Evolutionary conservation across 2,329 filamentous ascomycete species (phyloP).

Genomic region (Penicillium oxalicum): DNA sequence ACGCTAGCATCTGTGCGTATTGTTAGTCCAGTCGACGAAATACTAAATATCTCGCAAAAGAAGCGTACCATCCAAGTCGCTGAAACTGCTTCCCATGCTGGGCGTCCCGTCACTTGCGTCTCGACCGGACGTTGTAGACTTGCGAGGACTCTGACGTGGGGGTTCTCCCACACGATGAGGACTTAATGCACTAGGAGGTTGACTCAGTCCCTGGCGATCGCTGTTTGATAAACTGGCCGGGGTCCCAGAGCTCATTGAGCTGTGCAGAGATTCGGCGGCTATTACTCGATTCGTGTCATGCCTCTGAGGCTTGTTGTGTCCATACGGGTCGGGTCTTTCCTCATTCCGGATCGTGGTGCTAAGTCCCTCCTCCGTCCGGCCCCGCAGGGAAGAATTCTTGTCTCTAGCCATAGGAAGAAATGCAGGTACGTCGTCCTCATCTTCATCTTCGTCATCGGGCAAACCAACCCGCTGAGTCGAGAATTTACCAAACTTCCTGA

Average conservation of each 20-base stretch:
- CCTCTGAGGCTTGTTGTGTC: constrained; percentile 25
- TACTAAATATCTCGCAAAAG: no score
- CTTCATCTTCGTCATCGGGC: constrained; percentile 38
- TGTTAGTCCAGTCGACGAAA: not conserved
- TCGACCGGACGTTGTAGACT: constrained; percentile 29
- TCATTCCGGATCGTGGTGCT: constrained; percentile 38
- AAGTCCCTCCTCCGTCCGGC: constrained; percentile 29
- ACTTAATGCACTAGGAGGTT: constrained; percentile 23
- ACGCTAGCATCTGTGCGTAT: constrained; percentile 51
- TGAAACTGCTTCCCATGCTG: constrained; percentile 61
- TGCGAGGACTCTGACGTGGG: constrained; percentile 44
- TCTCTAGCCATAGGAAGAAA: constrained; percentile 39
- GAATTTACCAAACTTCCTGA: constrained; percentile 37
- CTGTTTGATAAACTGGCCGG: constrained; percentile 20
- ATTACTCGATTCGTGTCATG: constrained; percentile 13
- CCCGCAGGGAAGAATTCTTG: constrained; percentile 11
- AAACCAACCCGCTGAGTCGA: constrained; percentile 32
- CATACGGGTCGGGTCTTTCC: constrained; percentile 22
- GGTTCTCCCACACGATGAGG: constrained; percentile 48
- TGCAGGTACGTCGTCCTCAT: constrained; percentile 43
- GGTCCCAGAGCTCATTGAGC: constrained; percentile 35
- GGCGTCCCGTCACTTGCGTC: constrained; percentile 52
- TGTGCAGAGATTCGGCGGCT: constrained; percentile 29
- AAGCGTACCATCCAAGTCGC: constrained; percentile 54
- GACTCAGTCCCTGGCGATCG: constrained; percentile 17